Percentiles rank a stretch among this genome's conserved stretches.
These are phyloP conservation scores for Saccharomycopsis sp. DNA, from an alignment of 805 yeast genomes.

Conservation along the genomic window DNA sequence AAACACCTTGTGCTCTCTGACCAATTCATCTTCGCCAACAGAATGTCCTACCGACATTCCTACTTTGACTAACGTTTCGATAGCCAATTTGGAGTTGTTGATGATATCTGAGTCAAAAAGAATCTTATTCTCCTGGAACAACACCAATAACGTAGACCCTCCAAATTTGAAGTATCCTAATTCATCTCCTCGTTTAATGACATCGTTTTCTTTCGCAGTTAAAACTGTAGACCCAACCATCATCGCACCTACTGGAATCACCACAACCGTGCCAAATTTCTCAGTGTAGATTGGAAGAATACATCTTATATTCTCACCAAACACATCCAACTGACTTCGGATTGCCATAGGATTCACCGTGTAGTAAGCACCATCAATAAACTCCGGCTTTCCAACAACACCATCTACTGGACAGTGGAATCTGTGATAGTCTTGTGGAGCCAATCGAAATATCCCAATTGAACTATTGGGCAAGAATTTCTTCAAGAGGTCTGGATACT, in stretches of 20 bases:
- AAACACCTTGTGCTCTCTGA: conserved; percentile 41
- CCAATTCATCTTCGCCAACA: conserved; percentile 41
- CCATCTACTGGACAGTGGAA: conserved; percentile 89
- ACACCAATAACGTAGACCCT: conserved; percentile 75
- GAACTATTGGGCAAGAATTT: conserved; percentile 46
- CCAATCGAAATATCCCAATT: conserved; percentile 76
- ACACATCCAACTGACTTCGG: conserved; percentile 80
- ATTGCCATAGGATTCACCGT: conserved; percentile 98
- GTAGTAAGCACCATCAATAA: conserved; percentile 84
- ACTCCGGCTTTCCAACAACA: conserved; percentile 52
- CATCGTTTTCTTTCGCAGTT: conserved; percentile 55
- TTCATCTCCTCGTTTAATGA: conserved; percentile 66
- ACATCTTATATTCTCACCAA: conserved; percentile 82
- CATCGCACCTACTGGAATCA: conserved; percentile 94
- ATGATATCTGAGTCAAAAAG: conserved; percentile 68
- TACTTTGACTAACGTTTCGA: conserved; percentile 80
- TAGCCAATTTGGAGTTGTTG: conserved; percentile 56
- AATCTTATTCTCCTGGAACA: conserved; percentile 49
- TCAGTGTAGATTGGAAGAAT: conserved; percentile 70
- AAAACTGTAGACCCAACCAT: conserved; percentile 91
- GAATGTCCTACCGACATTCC: conserved; percentile 91
- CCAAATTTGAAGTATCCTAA: conserved; percentile 95
- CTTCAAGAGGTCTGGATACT: conserved; percentile 34
- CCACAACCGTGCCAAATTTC: conserved; percentile 69
- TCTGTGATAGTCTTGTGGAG: conserved; percentile 96